A percentile compares a stretch with the other conserved stretches of the same genome.
phyloP scores from a whole-genome alignment of 2,329 filamentous ascomycete species.

The Xylariaceae sp. region DNA sequence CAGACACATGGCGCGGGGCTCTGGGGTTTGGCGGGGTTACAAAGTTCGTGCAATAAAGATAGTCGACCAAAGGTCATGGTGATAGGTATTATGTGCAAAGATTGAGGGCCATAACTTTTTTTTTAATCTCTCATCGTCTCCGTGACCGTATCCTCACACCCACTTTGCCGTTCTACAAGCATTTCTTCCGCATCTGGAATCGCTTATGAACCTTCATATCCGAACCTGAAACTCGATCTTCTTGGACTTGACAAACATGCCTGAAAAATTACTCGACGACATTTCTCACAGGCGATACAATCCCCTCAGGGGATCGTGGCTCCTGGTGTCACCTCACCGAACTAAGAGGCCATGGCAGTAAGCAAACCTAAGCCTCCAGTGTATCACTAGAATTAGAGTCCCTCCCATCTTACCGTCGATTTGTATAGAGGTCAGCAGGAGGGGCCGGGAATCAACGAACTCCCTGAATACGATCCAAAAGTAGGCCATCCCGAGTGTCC shows the following conservation, averaged over 20 bases:
- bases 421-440: slow-evolving; percentile 68
- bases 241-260: slow-evolving; percentile 46
- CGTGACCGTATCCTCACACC: no score
- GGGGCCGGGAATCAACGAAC: slow-evolving; percentile 56
- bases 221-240: neutral
- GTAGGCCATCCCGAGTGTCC: slow-evolving; percentile 32
- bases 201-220: slow-evolving; percentile 1
- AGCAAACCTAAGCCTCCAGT: slow-evolving; percentile 33
- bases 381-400: no score
- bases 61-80: no score
- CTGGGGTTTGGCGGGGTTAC: slow-evolving; percentile 6
- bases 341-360: slow-evolving; percentile 98
- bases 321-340: slow-evolving; percentile 91
- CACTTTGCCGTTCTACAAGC: no score
- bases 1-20: slow-evolving; percentile 10
- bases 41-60: neutral
- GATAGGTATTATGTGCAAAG: no score
- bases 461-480: slow-evolving; percentile 77
- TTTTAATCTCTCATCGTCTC: no score
- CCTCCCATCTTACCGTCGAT: neutral
- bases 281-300: slow-evolving; percentile 96
- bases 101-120: no score
- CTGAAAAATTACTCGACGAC: slow-evolving; percentile 77
- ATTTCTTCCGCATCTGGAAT: no score
- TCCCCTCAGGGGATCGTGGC: slow-evolving; percentile 80